Conservation (phyloP, 176 grass and related monocot species). For the Cocos nucifera region DNA sequence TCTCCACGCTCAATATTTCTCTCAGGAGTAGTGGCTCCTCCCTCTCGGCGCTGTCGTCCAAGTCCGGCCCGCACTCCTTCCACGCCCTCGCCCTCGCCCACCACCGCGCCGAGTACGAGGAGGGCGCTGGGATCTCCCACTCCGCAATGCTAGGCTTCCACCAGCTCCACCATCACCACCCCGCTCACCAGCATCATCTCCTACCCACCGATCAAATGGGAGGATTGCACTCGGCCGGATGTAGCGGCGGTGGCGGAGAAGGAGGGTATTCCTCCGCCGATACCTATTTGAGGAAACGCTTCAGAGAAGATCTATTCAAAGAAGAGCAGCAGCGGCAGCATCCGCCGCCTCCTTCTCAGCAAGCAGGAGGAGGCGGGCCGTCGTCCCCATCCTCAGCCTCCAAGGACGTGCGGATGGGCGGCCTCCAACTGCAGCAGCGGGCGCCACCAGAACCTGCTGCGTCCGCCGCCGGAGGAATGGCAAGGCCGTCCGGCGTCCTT, state of each 20-base stretch:
- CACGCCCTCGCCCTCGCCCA: conserved; percentile 26
- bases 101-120: conserved; percentile 31
- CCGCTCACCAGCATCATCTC: conserved; percentile 39
- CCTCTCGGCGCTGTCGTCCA: conserved; percentile 21
- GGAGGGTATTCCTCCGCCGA: conserved; percentile 27
- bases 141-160: conserved; percentile 72
- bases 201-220: conserved; percentile 12
- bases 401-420: conserved; percentile 1
- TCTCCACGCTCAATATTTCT: conserved; percentile 77
- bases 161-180: conserved; percentile 45
- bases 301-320: conserved; percentile 95
- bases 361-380: conserved; percentile 5
- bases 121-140: background rate
- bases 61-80: conserved; percentile 27
- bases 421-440: conserved; percentile 15
- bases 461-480: conserved; percentile 11
- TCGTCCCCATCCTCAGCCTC: conserved; percentile 31
- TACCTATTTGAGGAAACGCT: conserved; percentile 80
- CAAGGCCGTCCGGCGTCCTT: conserved; percentile 20
- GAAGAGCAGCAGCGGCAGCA: conserved; percentile 30
- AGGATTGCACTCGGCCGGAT: background rate
- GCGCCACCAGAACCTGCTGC: conserved; percentile 14
- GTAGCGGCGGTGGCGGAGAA: conserved; percentile 4
- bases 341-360: background rate
- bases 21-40: conserved; percentile 46